Conservation (phyloP, 441 rosid genomes). For the Euphorbia celastroides region DNA sequence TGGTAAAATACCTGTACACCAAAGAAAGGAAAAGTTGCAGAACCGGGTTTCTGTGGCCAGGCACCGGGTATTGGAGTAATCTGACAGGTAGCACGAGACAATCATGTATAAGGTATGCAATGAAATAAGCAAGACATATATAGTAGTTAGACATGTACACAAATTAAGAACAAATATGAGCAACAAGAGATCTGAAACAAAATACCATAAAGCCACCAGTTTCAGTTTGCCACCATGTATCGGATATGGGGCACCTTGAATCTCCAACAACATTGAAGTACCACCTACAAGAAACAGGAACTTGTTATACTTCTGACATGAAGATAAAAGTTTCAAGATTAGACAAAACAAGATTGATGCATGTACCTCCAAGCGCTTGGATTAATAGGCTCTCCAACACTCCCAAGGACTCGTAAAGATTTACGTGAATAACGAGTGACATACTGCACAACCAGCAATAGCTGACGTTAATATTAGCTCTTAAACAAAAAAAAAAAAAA, state of each 20-base stretch:
- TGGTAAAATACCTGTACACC: conserved; percentile 76
- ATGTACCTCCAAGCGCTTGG: conserved; percentile 98
- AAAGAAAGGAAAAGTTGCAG: conserved; percentile 99
- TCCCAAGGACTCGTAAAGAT: conserved; percentile 89
- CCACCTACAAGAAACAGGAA: conserved; percentile 56
- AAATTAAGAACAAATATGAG: not conserved
- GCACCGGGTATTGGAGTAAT: conserved; percentile 98
- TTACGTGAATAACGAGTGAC: conserved; percentile 78
- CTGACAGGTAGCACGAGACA: conserved; percentile 29
- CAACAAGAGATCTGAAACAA: conserved; percentile 7
- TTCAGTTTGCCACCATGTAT: conserved; percentile 99
- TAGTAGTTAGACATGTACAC: not conserved
- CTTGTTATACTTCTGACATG: conserved; percentile 9
- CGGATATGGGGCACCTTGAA: conserved; percentile 91
- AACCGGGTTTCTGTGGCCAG: conserved; percentile 99
- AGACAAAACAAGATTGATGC: conserved; percentile 19
- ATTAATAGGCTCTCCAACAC: conserved; percentile 98
- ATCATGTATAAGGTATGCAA: not conserved
- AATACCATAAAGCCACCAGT: conserved; percentile 96
- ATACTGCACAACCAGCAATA: conserved; percentile 45
- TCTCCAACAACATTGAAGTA: conserved; percentile 87
- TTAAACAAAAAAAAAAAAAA: conserved; percentile 1
- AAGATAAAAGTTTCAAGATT: not conserved
- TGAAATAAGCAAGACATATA: not conserved
- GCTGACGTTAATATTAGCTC: conserved; percentile 17